phyloP scores from a whole-genome alignment of 331 rosid genomes.

The Rhamnella rubrinervis region DNA sequence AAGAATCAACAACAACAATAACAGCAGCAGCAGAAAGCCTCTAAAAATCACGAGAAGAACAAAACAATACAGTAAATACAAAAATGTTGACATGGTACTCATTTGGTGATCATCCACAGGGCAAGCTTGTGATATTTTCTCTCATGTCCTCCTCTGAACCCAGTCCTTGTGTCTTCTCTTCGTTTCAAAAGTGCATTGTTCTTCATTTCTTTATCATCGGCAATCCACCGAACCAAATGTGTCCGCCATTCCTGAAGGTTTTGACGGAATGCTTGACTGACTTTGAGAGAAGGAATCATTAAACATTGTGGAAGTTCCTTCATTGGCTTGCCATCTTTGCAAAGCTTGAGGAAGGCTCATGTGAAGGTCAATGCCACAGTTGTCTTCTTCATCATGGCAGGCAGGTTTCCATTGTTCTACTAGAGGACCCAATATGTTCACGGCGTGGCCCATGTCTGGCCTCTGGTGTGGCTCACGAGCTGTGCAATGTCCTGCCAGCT shows the following conservation, averaged over 20 bases:
- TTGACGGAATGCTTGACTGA: slow-evolving; percentile 75
- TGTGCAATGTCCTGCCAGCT: slow-evolving; percentile 79
- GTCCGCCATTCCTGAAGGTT: slow-evolving; percentile 63
- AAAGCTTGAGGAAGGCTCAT: slow-evolving; percentile 81
- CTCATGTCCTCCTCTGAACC: not conserved
- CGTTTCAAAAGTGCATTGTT: not conserved
- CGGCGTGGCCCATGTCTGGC: slow-evolving; percentile 87
- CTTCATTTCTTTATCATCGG: slow-evolving; percentile 36
- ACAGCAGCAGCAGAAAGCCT: not conserved
- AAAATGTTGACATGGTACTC: not conserved
- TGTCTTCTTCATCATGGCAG: slow-evolving; percentile 59
- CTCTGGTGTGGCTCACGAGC: slow-evolving; percentile 82
- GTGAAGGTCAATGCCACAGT: slow-evolving; percentile 57
- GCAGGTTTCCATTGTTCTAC: slow-evolving; percentile 80
- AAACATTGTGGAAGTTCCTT: slow-evolving; percentile 72
- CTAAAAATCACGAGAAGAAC: slow-evolving; percentile 30
- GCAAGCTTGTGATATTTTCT: slow-evolving; percentile 1
- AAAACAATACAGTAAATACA: slow-evolving; percentile 25
- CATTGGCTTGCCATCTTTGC: slow-evolving; percentile 80
- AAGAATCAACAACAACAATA: slow-evolving; percentile 17
- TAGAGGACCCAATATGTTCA: slow-evolving; percentile 68
- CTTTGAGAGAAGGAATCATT: slow-evolving; percentile 62
- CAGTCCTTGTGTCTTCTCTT: not conserved
- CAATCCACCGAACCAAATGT: slow-evolving; percentile 68
- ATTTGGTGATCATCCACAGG: not conserved